Conservation (phyloP, 805 yeast species). For the Candida pini region DNA sequence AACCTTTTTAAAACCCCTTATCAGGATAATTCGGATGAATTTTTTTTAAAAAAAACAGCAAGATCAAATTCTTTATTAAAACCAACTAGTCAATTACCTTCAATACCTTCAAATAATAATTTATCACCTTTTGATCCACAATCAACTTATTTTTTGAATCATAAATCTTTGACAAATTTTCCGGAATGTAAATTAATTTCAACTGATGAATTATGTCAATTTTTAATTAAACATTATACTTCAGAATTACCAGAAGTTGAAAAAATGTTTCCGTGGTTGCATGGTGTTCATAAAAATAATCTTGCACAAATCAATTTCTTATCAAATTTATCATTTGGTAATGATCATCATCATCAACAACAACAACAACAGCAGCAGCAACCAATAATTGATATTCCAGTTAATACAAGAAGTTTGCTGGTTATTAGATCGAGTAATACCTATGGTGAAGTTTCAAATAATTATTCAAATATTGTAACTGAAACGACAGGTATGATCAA, state of each 20-base stretch:
- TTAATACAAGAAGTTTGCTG: conserved; percentile 22
- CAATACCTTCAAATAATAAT: conserved; percentile 1
- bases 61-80: conserved; percentile 8
- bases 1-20: conserved; percentile 12
- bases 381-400: conserved; percentile 15
- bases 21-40: conserved; percentile 7
- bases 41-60: conserved; percentile 3
- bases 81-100: conserved; percentile 1
- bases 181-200: conserved; percentile 19
- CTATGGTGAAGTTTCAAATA: conserved; percentile 24
- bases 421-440: conserved; percentile 27
- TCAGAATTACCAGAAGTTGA: conserved; percentile 55
- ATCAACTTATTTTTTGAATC: conserved; percentile 15
- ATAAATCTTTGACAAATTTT: conserved; percentile 10
- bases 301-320: conserved; percentile 47
- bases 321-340: conserved; percentile 19
- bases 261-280: conserved; percentile 84
- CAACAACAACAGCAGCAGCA: conserved; percentile 4
- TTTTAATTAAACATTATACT: conserved; percentile 18
- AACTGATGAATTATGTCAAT: conserved; percentile 20
- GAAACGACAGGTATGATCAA: conserved; percentile 42
- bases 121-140: conserved; percentile 18
- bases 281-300: conserved; percentile 61
- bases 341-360: conserved; percentile 1
- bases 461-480: conserved; percentile 25